Evolutionary conservation across 768 basidiomycete genomes (phyloP).

Genomic region (Mycena polygramma): DNA sequence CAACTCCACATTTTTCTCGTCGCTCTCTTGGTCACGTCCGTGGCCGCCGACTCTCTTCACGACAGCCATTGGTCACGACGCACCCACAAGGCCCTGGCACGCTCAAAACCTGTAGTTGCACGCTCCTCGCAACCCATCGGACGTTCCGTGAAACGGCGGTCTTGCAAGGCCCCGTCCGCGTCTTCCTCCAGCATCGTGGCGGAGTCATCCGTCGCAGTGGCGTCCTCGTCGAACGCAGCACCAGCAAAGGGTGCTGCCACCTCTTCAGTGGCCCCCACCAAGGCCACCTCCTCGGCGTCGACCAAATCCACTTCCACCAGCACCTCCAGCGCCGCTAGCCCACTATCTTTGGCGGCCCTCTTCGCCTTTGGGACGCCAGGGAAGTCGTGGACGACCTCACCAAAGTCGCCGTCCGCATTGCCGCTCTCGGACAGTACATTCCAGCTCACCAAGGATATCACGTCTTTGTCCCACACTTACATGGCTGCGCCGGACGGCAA

Average conservation of each 20-base stretch:
- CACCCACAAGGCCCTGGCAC: constrained; percentile 31
- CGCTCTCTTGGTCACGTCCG: constrained; percentile 39
- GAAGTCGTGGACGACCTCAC: constrained; percentile 63
- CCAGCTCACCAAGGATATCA: constrained; percentile 54
- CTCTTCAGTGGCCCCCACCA: constrained; percentile 18
- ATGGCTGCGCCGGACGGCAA: constrained; percentile 64
- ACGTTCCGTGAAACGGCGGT: constrained; percentile 12
- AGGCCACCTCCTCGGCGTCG: constrained; percentile 34
- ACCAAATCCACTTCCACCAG: constrained; percentile 34
- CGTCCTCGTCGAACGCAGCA: constrained; percentile 5
- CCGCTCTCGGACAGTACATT: constrained; percentile 61
- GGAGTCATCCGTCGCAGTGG: constrained; percentile 34
- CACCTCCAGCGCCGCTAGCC: constrained; percentile 30
- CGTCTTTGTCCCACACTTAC: constrained; percentile 55
- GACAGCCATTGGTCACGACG: constrained; percentile 31
- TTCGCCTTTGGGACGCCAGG: constrained; percentile 55
- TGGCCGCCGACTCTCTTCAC: constrained; percentile 37
- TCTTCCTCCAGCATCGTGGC: constrained; percentile 28
- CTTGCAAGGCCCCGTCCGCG: constrained; percentile 31
- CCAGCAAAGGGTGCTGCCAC: constrained; percentile 16
- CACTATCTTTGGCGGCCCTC: constrained; percentile 47
- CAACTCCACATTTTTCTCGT: constrained; percentile 44
- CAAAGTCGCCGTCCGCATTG: constrained; percentile 49
- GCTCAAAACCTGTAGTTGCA: constrained; percentile 19
- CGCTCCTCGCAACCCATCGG: constrained; percentile 17